Conservation (phyloP, 2,329 filamentous ascomycete species). For the Furcasterigmium furcatum region DNA sequence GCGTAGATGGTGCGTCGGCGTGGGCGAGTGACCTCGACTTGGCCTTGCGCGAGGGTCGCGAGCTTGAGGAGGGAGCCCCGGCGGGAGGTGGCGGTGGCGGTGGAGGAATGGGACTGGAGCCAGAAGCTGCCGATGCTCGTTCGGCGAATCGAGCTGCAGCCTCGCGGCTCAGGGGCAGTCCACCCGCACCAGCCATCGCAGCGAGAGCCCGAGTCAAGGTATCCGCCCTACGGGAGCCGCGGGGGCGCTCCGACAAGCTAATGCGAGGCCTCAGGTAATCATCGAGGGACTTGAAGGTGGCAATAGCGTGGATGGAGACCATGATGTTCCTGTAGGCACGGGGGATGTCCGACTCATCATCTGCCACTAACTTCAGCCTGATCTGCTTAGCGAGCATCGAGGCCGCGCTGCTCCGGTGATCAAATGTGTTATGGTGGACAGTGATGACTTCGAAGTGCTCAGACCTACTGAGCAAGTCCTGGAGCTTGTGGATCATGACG, state of each 20-base stretch:
- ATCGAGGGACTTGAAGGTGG: slow-evolving; percentile 93
- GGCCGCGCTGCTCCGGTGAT: slow-evolving; percentile 85
- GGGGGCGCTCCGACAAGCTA: slow-evolving; percentile 71
- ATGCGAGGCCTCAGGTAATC: slow-evolving; percentile 94
- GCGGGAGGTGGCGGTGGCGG: slow-evolving; percentile 30
- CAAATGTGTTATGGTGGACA: slow-evolving; percentile 87
- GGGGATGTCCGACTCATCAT: slow-evolving; percentile 88
- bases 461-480: slow-evolving; percentile 91
- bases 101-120: slow-evolving; percentile 29
- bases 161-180: slow-evolving; percentile 49
- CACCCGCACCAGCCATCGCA: slow-evolving; percentile 70
- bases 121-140: slow-evolving; percentile 33
- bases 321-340: slow-evolving; percentile 88
- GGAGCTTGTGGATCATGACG: slow-evolving; percentile 86
- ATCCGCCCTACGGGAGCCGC: slow-evolving; percentile 56
- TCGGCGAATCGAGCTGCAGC: slow-evolving; percentile 45
- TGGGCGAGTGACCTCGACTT: slow-evolving; percentile 42
- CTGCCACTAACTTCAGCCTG: slow-evolving; percentile 81
- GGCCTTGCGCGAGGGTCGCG: slow-evolving; percentile 40
- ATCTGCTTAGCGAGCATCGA: slow-evolving; percentile 98
- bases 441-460: slow-evolving; percentile 98
- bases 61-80: slow-evolving; percentile 35
- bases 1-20: slow-evolving; percentile 35
- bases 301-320: slow-evolving; percentile 97
- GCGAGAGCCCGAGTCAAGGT: slow-evolving; percentile 68